phyloP scores from a whole-genome alignment of 179 eudicot species.

The Spergularia azorica region DNA sequence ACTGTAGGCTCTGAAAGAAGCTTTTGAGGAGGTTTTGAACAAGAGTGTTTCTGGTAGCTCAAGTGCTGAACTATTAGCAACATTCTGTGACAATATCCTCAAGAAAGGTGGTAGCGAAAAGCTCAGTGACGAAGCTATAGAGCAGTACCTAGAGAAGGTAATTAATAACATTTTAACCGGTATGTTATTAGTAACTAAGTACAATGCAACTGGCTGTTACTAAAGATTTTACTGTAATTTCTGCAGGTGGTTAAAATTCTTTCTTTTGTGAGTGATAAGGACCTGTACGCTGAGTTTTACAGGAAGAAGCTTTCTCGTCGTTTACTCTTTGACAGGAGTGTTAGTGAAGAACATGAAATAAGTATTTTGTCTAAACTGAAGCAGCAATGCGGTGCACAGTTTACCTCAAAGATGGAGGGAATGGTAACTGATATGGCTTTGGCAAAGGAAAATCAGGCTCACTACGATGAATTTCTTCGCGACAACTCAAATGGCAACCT shows the following conservation, averaged over 20 bases:
- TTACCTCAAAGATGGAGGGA: conserved; percentile 93
- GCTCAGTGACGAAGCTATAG: conserved; percentile 74
- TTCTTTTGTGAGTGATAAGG: conserved; percentile 86
- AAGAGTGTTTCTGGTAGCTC: conserved; percentile 65
- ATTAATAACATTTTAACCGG: background rate
- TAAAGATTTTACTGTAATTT: background rate
- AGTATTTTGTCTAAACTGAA: conserved; percentile 69
- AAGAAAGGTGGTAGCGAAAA: conserved; percentile 79
- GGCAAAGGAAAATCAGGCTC: conserved; percentile 71
- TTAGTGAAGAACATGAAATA: conserved; percentile 85
- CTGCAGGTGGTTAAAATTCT: conserved; percentile 81
- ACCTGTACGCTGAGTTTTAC: conserved; percentile 86
- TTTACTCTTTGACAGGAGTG: conserved; percentile 73
- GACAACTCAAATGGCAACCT: conserved; percentile 50
- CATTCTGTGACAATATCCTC: conserved; percentile 68
- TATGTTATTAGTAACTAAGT: background rate
- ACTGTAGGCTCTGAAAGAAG: conserved; percentile 70
- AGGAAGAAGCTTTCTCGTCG: conserved; percentile 90
- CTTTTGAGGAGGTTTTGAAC: conserved; percentile 67
- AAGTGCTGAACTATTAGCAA: conserved; percentile 70
- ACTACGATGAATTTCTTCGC: conserved; percentile 67
- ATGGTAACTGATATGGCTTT: conserved; percentile 83
- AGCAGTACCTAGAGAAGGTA: conserved; percentile 74
- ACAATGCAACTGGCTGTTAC: background rate
- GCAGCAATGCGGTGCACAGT: conserved; percentile 87